Conservation (phyloP, 768 basidiomycete species). For the Tylopilus sp. region DNA sequence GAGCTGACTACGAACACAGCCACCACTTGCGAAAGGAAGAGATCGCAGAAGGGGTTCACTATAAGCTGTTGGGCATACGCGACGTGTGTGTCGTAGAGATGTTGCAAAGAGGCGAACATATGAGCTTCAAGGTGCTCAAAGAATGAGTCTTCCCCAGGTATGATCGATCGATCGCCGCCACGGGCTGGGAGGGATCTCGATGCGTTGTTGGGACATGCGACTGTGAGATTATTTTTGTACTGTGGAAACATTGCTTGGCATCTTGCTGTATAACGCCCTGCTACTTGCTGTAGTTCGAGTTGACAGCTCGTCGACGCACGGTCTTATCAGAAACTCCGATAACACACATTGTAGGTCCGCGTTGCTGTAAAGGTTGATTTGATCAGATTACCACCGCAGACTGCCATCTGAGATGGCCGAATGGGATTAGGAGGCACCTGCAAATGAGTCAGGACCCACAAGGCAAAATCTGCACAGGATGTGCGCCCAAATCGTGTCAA, state of each 20-base stretch:
- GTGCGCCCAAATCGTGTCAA: neutral
- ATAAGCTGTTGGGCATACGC: neutral
- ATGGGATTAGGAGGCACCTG: neutral
- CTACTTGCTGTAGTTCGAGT: neutral
- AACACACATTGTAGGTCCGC: conserved; percentile 17
- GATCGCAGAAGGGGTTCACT: conserved; percentile 2
- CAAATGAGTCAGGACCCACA: neutral
- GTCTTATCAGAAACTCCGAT: conserved; percentile 5
- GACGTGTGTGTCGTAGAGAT: conserved; percentile 4
- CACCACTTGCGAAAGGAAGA: neutral
- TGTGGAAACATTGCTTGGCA: conserved; percentile 2
- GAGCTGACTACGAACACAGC: neutral
- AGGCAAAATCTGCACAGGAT: conserved; percentile 12
- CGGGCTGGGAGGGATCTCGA: neutral
- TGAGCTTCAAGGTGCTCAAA: conserved; percentile 6
- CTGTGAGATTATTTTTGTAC: neutral
- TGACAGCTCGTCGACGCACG: too few relatives aligned
- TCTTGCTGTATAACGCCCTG: conserved; percentile 12
- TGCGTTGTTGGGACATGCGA: neutral
- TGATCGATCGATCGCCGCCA: neutral
- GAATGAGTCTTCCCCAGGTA: neutral
- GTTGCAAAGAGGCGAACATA: neutral
- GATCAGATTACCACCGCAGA: conserved; percentile 1
- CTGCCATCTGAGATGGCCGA: conserved; percentile 2
- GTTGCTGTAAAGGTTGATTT: conserved; percentile 12